Conservation (phyloP, 176 grass and related monocot genomes). For the Raddia distichophylla region DNA sequence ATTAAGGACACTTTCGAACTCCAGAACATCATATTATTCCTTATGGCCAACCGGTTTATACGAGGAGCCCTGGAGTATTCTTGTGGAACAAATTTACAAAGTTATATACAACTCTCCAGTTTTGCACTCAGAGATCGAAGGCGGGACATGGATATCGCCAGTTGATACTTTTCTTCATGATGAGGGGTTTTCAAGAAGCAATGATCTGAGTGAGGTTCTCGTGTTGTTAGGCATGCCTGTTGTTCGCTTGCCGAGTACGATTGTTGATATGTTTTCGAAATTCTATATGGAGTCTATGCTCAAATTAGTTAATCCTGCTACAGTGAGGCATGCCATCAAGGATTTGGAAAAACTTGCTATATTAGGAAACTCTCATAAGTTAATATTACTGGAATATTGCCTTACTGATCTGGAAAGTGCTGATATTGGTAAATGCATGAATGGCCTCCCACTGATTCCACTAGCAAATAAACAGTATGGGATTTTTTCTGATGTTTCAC, state of each 20-base stretch:
- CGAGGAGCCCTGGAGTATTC: slow-evolving; percentile 90
- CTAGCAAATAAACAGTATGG: slow-evolving; percentile 85
- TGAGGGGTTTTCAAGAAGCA: slow-evolving; percentile 62
- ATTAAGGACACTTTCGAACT: slow-evolving; percentile 49
- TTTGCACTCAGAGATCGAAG: slow-evolving; percentile 68
- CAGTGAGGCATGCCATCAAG: slow-evolving; percentile 73
- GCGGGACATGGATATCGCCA: slow-evolving; percentile 79
- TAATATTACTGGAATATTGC: slow-evolving; percentile 88
- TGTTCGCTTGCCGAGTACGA: slow-evolving; percentile 54
- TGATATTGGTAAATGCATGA: slow-evolving; percentile 72
- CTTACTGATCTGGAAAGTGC: slow-evolving; percentile 64
- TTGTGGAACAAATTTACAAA: slow-evolving; percentile 85
- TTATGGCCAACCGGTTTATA: slow-evolving; percentile 87
- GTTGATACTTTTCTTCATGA: slow-evolving; percentile 80
- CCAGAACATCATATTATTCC: slow-evolving; percentile 74
- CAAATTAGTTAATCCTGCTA: slow-evolving; percentile 63
- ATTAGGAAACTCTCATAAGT: slow-evolving; percentile 65
- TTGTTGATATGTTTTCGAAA: slow-evolving; percentile 74
- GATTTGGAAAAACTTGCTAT: slow-evolving; percentile 47
- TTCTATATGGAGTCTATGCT: slow-evolving; percentile 53
- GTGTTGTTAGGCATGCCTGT: slow-evolving; percentile 69
- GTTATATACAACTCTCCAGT: slow-evolving; percentile 70
- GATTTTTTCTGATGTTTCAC: slow-evolving; percentile 58
- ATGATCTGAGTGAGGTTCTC: slow-evolving; percentile 77
- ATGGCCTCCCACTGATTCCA: slow-evolving; percentile 77